A percentile compares a stretch with the other conserved stretches of the same genome.
phyloP scores from a whole-genome alignment of 106 monocot genomes.

The Xerophyta viscosa region DNA sequence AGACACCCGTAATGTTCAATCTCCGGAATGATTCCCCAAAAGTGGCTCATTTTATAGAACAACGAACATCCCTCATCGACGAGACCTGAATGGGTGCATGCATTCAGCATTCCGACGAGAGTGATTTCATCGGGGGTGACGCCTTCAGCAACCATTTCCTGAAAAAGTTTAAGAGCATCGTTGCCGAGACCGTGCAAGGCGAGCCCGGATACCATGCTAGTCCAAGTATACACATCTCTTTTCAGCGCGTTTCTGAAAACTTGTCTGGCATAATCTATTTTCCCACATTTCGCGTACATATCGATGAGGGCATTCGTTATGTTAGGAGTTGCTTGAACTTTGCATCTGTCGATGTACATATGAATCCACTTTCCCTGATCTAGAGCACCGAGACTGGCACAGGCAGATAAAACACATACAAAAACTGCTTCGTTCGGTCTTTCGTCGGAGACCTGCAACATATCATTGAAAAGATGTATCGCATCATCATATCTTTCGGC shows the following conservation, averaged over 20 bases:
- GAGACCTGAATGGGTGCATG: conserved; percentile 36
- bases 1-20: conserved; percentile 42
- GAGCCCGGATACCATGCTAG: conserved; percentile 38
- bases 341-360: conserved; percentile 17
- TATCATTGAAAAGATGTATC: conserved; percentile 17
- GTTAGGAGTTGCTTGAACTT: conserved; percentile 14
- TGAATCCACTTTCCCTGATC: conserved; percentile 47
- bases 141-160: conserved; percentile 18
- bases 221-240: conserved; percentile 36
- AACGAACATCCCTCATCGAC: conserved; percentile 23
- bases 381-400: conserved; percentile 35
- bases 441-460: conserved; percentile 13
- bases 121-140: conserved; percentile 25
- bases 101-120: conserved; percentile 34
- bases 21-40: conserved; percentile 21
- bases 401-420: conserved; percentile 31
- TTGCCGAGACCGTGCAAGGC: conserved; percentile 34
- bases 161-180: conserved; percentile 21
- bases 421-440: conserved; percentile 27
- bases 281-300: conserved; percentile 49
- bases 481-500: conserved; percentile 23
- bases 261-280: conserved; percentile 23
- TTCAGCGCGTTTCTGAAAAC: conserved; percentile 14
- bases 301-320: conserved; percentile 33
- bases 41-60: conserved; percentile 15